phyloP scores from a whole-genome alignment of 305 asterid genomes.

The Fraxinus ornus region DNA sequence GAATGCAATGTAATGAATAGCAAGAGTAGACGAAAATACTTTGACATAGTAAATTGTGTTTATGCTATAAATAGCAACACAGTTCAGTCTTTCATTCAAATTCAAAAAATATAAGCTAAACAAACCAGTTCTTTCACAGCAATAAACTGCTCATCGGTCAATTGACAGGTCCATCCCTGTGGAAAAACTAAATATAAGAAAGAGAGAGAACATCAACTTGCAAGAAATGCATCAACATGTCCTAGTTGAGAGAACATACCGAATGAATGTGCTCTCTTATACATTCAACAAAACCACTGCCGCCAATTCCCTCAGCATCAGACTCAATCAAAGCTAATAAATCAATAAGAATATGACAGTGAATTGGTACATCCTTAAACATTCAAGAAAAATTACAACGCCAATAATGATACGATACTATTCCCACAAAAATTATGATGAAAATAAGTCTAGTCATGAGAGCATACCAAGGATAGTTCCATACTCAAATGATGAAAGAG shows the following conservation, averaged over 20 bases:
- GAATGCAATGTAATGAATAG: conserved; percentile 8
- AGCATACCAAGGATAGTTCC: conserved; percentile 93
- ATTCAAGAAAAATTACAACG: conserved; percentile 9
- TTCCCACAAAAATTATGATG: conserved; percentile 12
- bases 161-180: conserved; percentile 83
- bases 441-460: conserved; percentile 18
- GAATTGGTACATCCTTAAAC: conserved; percentile 17
- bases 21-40: conserved; percentile 12
- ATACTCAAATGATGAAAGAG: conserved; percentile 93
- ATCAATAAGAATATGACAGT: conserved; percentile 29
- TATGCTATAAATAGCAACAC: conserved; percentile 2
- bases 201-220: conserved; percentile 19
- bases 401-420: conserved; percentile 8
- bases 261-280: conserved; percentile 90
- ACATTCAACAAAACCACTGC: conserved; percentile 98
- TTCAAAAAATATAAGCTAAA: conserved; percentile 32
- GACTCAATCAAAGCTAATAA: conserved; percentile 88
- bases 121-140: conserved; percentile 98
- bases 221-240: conserved; percentile 7
- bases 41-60: conserved; percentile 13
- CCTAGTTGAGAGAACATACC: conserved; percentile 45
- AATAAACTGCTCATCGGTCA: conserved; percentile 97
- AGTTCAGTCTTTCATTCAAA: background rate
- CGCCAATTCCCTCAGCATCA: conserved; percentile 99
- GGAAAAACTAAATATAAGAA: conserved; percentile 18